phyloP scores from a whole-genome alignment of 2,329 filamentous ascomycete species.

The Shiraia bambusicola region DNA sequence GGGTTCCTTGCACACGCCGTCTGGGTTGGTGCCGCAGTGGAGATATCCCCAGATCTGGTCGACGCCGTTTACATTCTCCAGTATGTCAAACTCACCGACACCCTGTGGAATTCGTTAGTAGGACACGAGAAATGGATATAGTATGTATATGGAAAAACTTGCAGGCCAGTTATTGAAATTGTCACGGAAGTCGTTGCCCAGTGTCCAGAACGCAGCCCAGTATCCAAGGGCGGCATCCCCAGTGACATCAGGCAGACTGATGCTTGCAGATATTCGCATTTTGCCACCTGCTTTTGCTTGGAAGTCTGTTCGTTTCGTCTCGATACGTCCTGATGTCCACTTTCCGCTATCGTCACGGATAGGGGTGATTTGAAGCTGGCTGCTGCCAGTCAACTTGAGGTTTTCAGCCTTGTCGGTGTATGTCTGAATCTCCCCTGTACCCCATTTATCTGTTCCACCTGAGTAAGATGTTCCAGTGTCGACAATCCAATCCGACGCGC shows the following conservation, averaged over 20 bases:
- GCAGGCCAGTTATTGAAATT: conserved; percentile 5
- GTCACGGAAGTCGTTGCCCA: conserved; percentile 7
- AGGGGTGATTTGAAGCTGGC: conserved; percentile 7
- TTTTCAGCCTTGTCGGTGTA: conserved; percentile 6
- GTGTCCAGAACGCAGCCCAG: conserved; percentile 12
- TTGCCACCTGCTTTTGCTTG: conserved; percentile 3
- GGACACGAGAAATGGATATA: too few species aligned
- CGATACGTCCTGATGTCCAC: conserved; percentile 10
- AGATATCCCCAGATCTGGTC: conserved; percentile 5
- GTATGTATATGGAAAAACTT: neutral
- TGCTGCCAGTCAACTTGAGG: conserved; percentile 5
- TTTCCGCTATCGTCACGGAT: neutral
- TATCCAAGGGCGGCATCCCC: conserved; percentile 4
- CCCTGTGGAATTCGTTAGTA: conserved; percentile 5
- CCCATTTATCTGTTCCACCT: conserved; percentile 8
- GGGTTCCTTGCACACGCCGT: conserved; percentile 6
- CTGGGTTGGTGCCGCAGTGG: conserved; percentile 5
- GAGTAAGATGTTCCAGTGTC: conserved; percentile 9
- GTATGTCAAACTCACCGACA: conserved; percentile 8
- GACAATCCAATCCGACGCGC: conserved; percentile 7
- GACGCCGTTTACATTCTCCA: conserved; percentile 9
- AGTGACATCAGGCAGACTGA: conserved; percentile 10
- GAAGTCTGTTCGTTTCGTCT: conserved; percentile 9
- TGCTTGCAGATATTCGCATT: conserved; percentile 8
- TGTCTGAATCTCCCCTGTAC: conserved; percentile 7